Percentiles rank a stretch among this genome's conserved stretches.
These are phyloP conservation scores for Hypoxylon sp. DNA, from an alignment of 2,329 filamentous ascomycete species.

Conservation along the genomic window DNA sequence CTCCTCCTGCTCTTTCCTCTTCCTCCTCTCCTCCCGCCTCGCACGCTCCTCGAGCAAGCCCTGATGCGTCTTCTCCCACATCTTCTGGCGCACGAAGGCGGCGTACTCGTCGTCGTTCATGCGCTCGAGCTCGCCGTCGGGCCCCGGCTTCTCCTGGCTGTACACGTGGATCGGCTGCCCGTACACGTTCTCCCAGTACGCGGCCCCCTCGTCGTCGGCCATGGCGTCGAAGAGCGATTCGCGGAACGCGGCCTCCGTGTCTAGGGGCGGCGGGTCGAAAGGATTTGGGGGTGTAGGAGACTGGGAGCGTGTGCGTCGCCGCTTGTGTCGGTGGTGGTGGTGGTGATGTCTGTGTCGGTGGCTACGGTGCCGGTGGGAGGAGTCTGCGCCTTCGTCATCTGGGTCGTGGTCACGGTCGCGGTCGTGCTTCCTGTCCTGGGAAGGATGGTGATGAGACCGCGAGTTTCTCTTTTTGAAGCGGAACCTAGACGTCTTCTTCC, in stretches of 20 bases:
- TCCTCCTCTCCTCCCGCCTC: constrained; percentile 68
- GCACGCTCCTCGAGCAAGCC: constrained; percentile 84
- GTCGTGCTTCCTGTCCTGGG: constrained; percentile 45
- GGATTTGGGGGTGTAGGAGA: constrained; percentile 65
- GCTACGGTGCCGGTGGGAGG: constrained; percentile 44
- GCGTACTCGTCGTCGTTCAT: constrained; percentile 97
- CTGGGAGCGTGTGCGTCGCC: constrained; percentile 55
- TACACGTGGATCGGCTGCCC: constrained; percentile 94
- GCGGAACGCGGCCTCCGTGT: constrained; percentile 84
- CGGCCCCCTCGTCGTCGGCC: constrained; percentile 94
- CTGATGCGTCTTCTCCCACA: constrained; percentile 97
- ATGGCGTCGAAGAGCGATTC: constrained; percentile 97
- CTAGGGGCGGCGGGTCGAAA: constrained; percentile 64
- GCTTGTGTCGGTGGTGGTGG: constrained; percentile 53
- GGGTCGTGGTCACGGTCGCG: constrained; percentile 32
- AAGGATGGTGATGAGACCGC: constrained; percentile 47
- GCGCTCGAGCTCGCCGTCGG: constrained; percentile 75
- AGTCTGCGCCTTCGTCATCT: constrained; percentile 32
- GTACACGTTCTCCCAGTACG: constrained; percentile 97
- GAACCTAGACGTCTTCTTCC: constrained; percentile 55
- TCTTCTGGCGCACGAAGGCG: constrained; percentile 83
- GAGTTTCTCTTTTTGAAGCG: constrained; percentile 59
- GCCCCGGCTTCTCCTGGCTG: constrained; percentile 63
- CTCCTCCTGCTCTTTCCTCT: constrained; percentile 58
- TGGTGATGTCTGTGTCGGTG: constrained; percentile 49